A percentile compares a stretch with the other conserved stretches of the same genome.
Evolutionary conservation across 768 basidiomycete species (phyloP).

Genomic region (Tylopilus intermedius): DNA sequence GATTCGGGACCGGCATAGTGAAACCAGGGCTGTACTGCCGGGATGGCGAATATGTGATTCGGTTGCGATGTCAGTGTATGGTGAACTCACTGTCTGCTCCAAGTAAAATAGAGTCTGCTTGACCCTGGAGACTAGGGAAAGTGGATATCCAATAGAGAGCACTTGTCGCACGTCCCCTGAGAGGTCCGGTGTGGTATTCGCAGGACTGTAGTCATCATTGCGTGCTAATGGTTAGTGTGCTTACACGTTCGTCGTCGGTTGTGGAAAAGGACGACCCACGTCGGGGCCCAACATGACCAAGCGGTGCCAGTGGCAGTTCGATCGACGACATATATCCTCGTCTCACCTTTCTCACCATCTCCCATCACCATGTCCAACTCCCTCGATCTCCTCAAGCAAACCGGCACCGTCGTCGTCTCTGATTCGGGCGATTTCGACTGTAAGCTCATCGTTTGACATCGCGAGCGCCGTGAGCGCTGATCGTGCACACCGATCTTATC

Average conservation of each 20-base stretch:
- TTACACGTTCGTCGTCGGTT: conserved; percentile 9
- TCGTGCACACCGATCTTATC: conserved; percentile 26
- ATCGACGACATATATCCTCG: conserved; percentile 12
- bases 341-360: neutral
- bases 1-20: neutral
- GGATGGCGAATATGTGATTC: no score
- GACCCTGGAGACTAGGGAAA: neutral
- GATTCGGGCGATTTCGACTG: conserved; percentile 97
- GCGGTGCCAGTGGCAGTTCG: conserved; percentile 19
- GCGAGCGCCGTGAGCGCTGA: conserved; percentile 18
- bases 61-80: no score
- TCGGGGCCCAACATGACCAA: conserved; percentile 12
- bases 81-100: no score
- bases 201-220: no score
- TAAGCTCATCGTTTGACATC: conserved; percentile 22
- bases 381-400: conserved; percentile 79
- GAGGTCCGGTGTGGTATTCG: neutral
- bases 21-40: neutral
- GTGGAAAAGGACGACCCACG: conserved; percentile 14
- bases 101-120: no score
- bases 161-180: conserved; percentile 11
- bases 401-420: conserved; percentile 93
- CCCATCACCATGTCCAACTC: conserved; percentile 66
- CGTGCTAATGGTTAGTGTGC: no score
- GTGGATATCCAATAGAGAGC: neutral